These are phyloP conservation scores for Ceriops tagal DNA, from an alignment of 345 rosid species.

Conservation along the genomic window DNA sequence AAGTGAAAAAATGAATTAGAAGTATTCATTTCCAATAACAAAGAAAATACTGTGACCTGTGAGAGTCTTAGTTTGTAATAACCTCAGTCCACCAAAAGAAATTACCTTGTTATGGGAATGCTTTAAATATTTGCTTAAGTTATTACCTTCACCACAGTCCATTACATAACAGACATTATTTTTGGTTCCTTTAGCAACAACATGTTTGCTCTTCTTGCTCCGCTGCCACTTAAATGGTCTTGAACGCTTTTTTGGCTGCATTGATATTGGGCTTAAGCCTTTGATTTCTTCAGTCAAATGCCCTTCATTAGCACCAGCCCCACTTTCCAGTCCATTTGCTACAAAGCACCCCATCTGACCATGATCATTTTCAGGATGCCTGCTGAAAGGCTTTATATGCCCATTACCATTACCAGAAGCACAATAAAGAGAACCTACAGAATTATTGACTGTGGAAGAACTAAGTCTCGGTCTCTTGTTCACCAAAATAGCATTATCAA, in stretches of 20 bases:
- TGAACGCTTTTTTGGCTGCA: slow-evolving; percentile 24
- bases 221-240: slow-evolving; percentile 43
- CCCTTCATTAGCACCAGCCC: slow-evolving; percentile 7
- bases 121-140: slow-evolving; percentile 12
- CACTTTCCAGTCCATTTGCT: slow-evolving; percentile 1
- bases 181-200: slow-evolving; percentile 19
- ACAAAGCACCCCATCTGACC: slow-evolving; percentile 1
- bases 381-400: not conserved
- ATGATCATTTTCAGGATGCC: not conserved
- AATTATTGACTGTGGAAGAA: slow-evolving; percentile 5
- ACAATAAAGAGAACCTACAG: slow-evolving; percentile 8
- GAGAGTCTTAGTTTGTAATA: not conserved
- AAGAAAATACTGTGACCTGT: not conserved
- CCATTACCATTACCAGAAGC: not conserved
- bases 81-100: slow-evolving; percentile 2
- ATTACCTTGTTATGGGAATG: slow-evolving; percentile 23
- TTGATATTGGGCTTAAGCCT: slow-evolving; percentile 7
- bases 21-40: slow-evolving; percentile 2
- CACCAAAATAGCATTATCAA: slow-evolving; percentile 14
- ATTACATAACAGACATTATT: not conserved
- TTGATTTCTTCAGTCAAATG: slow-evolving; percentile 10
- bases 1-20: slow-evolving; percentile 8
- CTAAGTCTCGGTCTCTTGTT: slow-evolving; percentile 18
- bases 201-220: slow-evolving; percentile 18
- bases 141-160: slow-evolving; percentile 1